These are phyloP conservation scores for Graphiopsis chlorocephala DNA, from an alignment of 2,329 filamentous ascomycete species.

Conservation along the genomic window DNA sequence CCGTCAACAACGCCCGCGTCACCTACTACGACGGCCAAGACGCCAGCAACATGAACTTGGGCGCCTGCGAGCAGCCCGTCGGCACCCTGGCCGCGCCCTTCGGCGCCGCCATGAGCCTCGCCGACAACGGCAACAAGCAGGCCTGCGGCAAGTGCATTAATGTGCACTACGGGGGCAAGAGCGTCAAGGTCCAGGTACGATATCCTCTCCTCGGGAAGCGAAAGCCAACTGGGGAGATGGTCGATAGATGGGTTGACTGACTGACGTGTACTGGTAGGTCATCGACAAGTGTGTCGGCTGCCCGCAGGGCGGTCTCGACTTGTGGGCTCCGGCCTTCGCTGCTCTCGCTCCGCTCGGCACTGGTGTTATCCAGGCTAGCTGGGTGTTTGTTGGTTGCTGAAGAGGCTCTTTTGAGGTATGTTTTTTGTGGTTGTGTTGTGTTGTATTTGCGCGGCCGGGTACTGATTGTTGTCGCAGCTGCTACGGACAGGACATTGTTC, in stretches of 20 bases:
- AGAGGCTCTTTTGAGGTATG: not conserved
- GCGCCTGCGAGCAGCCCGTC: not conserved
- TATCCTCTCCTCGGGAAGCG: too few species aligned
- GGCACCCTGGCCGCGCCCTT: not conserved
- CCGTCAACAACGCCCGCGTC: not conserved
- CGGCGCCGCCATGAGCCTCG: conserved; percentile 3
- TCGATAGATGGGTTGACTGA: not conserved
- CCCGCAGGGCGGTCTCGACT: not conserved
- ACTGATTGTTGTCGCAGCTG: not conserved
- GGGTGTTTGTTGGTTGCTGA: not conserved
- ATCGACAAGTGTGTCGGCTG: not conserved
- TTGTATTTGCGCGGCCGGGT: not conserved
- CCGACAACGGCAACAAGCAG: conserved; percentile 3
- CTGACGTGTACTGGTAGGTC: not conserved
- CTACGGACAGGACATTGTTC: not conserved
- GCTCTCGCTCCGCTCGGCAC: not conserved
- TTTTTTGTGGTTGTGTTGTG: not conserved
- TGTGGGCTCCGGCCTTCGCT: not conserved
- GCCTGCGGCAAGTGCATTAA: conserved; percentile 11
- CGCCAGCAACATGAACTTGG: not conserved
- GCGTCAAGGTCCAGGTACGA: conserved; percentile 1
- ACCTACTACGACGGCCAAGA: not conserved
- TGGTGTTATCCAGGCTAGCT: not conserved
- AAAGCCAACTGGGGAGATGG: too few species aligned
- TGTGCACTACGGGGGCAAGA: not conserved